Base-by-base conservation (phyloP, 805 yeast species). In the Metschnikowia baotianmanensis region DNA sequence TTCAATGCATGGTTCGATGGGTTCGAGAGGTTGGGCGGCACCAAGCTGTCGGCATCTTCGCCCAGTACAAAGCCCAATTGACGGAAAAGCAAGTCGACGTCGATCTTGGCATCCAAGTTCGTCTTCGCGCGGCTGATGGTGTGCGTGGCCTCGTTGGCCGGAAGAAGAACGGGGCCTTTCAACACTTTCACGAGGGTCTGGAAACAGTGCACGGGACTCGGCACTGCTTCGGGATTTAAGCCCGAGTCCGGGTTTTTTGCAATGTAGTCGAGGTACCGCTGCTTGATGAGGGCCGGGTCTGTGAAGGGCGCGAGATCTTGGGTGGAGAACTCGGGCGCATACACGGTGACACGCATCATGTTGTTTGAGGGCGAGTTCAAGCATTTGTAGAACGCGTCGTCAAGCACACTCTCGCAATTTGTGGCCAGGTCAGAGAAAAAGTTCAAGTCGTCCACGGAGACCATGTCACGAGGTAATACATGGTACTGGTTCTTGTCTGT, bases 131-230 rank as follows among this genome's bases (percentile, higher is more conserved):
- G 58, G 45, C 72, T 68, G 27, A 88, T 80, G 0, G 83, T 77
- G 52, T 77, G 81, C 3, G 69, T 61, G 9, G 74, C 76, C 5
- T 71, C 74, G 2, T 58, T 63, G 2, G 72, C 63, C 2, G 56
- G 59, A 18, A 72, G 58, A 7, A 67, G 57, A 17, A 87, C 58
- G 0, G 95, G 91, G 2, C 88, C 90, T 47, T 71, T 77, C 34
- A 86, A 62, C 7, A 84, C 82, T 45, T 77, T 79, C 50, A 75
- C 71, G 13, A 87, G 53, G 0, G 87, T 82, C 35, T 67, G 65
- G 17, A 84, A 65, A 50, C 95, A 83, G 31, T 73, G 76, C 0
- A 74, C 57, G 3, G 80, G 74, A 3, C 77, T 62, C 0, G 95
- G 90, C 1, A 61, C 50, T 1, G 59, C 46, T 9, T 59, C 64